These are phyloP conservation scores for Escallonia herrerae DNA, from an alignment of 129 eudicot species.

Conservation along the genomic window DNA sequence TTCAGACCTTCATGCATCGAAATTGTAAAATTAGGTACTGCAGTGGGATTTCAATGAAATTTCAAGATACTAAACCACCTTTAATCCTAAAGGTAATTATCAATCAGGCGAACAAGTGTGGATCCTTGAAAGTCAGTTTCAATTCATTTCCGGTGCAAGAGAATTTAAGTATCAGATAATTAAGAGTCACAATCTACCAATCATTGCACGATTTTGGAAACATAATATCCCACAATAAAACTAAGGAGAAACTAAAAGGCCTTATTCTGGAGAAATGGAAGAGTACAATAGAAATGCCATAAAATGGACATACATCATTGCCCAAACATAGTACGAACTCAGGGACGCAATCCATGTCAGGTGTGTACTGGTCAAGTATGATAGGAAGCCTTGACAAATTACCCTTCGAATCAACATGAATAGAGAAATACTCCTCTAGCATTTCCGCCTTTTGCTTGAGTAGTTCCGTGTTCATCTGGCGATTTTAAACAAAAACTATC, in stretches of 20 bases:
- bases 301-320: conserved; percentile 63
- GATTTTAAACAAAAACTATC: conserved; percentile 10
- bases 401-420: conserved; percentile 61
- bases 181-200: no score
- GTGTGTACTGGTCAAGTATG: conserved; percentile 88
- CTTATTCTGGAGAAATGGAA: neutral
- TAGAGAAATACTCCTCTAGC: conserved; percentile 81
- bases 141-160: no score
- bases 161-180: no score
- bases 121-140: no score
- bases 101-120: no score
- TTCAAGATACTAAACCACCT: no score
- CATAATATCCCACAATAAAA: no score
- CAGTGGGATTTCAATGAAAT: no score
- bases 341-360: conserved; percentile 97
- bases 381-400: conserved; percentile 91
- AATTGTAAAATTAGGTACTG: no score
- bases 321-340: conserved; percentile 84
- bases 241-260: neutral
- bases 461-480: conserved; percentile 68
- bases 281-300: neutral
- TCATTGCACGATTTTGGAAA: no score
- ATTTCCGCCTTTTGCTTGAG: conserved; percentile 66
- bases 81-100: no score
- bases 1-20: no score